A percentile compares a stretch with the other conserved stretches of the same genome.
phyloP scores from a whole-genome alignment of 306 rosid species.

The Trifolium pratense region DNA sequence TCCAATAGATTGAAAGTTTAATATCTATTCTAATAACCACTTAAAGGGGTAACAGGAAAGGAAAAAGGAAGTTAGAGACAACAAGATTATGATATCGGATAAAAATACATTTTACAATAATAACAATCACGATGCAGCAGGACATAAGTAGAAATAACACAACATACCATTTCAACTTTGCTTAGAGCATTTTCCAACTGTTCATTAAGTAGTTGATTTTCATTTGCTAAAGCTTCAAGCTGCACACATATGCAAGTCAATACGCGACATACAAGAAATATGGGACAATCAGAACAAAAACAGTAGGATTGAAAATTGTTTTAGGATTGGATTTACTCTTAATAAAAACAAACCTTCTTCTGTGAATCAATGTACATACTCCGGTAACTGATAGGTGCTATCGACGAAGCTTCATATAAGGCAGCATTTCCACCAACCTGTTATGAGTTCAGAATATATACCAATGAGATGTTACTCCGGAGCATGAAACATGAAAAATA shows the following conservation, averaged over 20 bases:
- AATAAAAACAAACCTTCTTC: constrained; percentile 56
- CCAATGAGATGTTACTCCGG: not conserved
- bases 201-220: constrained; percentile 51
- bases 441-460: constrained; percentile 17
- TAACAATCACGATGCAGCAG: constrained; percentile 22
- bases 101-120: not conserved
- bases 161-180: constrained; percentile 74
- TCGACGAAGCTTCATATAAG: constrained; percentile 40
- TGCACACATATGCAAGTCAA: constrained; percentile 42
- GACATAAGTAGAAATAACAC: not conserved
- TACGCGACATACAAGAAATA: not conserved
- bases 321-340: not conserved
- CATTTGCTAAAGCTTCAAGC: constrained; percentile 58
- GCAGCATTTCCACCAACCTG: constrained; percentile 47
- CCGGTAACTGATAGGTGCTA: constrained; percentile 38
- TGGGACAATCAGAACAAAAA: constrained; percentile 4
- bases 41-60: not conserved
- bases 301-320: constrained; percentile 18
- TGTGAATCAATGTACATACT: constrained; percentile 59
- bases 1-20: not conserved
- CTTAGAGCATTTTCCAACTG: constrained; percentile 61
- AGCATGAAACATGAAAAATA: not conserved
- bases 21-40: not conserved
- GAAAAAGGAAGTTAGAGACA: not conserved
- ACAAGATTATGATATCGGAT: constrained; percentile 6